Evolutionary conservation across 345 rosid species (phyloP).

Genomic region (Salix koriyanagi): DNA sequence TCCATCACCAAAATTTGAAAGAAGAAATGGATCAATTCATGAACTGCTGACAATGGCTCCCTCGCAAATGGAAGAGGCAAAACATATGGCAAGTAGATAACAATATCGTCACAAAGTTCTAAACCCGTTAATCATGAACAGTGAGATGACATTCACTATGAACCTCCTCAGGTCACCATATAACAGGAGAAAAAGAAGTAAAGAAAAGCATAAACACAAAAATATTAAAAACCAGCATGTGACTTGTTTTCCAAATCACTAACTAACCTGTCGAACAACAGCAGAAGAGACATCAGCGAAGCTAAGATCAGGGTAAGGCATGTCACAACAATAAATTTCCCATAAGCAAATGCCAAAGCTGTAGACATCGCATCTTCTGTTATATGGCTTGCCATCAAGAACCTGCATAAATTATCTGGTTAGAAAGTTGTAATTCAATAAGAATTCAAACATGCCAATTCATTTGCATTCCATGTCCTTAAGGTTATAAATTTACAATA

Average conservation of each 20-base stretch:
- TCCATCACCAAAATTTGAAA: not conserved
- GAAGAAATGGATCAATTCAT: not conserved
- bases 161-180: not conserved
- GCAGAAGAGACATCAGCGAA: conserved; percentile 74
- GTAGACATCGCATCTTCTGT: conserved; percentile 89
- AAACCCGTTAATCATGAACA: not conserved
- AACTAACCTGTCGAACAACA: conserved; percentile 75
- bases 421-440: not conserved
- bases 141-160: not conserved
- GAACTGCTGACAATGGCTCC: not conserved
- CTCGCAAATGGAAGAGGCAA: not conserved
- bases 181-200: not conserved
- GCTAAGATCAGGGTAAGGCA: conserved; percentile 89
- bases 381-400: conserved; percentile 87
- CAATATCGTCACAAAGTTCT: not conserved
- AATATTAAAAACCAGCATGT: not conserved
- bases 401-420: conserved; percentile 41
- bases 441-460: not conserved
- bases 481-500: not conserved
- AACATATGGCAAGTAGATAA: not conserved
- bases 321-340: conserved; percentile 95
- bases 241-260: not conserved
- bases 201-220: not conserved
- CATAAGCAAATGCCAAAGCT: conserved; percentile 96
- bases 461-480: not conserved